Conservation (phyloP, 2,329 filamentous ascomycete species). For the Colletotrichum gigasporum region DNA sequence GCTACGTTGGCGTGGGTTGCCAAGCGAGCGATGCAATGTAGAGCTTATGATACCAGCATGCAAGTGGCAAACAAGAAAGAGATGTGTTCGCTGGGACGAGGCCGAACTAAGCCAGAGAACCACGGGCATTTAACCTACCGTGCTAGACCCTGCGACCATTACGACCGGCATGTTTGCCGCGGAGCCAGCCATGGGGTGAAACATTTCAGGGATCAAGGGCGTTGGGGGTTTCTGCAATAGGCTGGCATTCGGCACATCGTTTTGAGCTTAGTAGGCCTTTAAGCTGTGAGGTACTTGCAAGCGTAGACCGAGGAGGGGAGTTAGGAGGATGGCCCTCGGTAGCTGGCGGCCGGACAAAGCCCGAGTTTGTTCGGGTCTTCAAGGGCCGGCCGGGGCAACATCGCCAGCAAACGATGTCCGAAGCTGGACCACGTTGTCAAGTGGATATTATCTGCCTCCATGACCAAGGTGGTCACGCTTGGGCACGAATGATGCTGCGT, state of each 20-base stretch:
- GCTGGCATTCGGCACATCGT: neutral
- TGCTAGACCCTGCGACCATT: neutral
- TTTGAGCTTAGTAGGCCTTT: neutral
- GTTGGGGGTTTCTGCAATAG: neutral
- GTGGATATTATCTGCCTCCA: no score
- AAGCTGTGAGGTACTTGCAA: neutral
- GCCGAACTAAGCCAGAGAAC: no score
- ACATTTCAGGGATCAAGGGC: conserved; percentile 13
- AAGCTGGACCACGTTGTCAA: no score
- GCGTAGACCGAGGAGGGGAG: neutral
- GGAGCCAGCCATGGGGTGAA: conserved; percentile 2
- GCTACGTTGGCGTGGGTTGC: neutral
- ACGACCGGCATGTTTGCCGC: neutral
- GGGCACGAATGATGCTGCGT: no score
- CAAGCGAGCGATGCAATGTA: neutral
- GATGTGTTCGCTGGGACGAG: no score
- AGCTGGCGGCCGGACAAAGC: neutral
- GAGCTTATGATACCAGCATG: neutral
- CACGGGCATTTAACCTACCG: neutral
- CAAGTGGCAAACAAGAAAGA: neutral
- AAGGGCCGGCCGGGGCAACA: neutral
- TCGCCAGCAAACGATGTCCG: neutral
- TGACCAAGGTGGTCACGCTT: no score
- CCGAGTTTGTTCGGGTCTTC: neutral
- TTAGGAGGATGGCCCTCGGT: neutral